A percentile compares a stretch with the other conserved stretches of the same genome.
Conservation (phyloP, 2,329 filamentous ascomycete species). For the Blastomyces percursus region DNA sequence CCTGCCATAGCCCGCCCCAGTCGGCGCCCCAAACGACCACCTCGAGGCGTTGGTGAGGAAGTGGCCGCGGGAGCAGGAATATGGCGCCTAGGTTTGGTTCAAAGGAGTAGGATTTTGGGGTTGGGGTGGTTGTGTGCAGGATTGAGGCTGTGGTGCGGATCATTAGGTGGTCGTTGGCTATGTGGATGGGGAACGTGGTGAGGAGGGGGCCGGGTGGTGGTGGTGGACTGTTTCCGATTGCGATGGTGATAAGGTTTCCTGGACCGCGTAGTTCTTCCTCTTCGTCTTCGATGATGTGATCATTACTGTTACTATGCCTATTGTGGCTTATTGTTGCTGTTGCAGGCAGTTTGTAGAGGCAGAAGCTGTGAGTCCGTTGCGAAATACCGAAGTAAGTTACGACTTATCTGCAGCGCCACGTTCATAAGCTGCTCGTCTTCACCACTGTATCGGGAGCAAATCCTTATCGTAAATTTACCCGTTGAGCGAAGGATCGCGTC, state of each 20-base stretch:
- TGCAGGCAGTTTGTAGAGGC: conserved; percentile 1
- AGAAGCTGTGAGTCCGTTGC: conserved; percentile 40
- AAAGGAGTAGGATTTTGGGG: conserved; percentile 20
- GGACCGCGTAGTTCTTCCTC: conserved; percentile 1
- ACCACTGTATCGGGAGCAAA: conserved; percentile 18
- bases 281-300: conserved; percentile 12
- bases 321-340: neutral
- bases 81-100: conserved; percentile 38
- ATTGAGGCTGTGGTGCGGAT: conserved; percentile 1
- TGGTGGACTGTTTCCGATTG: conserved; percentile 17
- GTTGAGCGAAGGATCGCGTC: conserved; percentile 43
- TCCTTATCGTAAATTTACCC: conserved; percentile 31
- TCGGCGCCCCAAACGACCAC: conserved; percentile 47
- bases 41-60: conserved; percentile 38
- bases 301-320: too few relatives aligned
- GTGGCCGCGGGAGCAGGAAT: conserved; percentile 39
- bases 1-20: conserved; percentile 37
- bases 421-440: conserved; percentile 13
- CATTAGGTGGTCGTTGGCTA: conserved; percentile 12
- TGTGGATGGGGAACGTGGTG: conserved; percentile 20
- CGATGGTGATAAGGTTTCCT: conserved; percentile 39
- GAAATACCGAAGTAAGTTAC: conserved; percentile 50
- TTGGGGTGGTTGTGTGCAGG: neutral
- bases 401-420: conserved; percentile 44
- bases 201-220: conserved; percentile 10